phyloP scores from a whole-genome alignment of 129 eudicot genomes.

The Solidago caesia region DNA sequence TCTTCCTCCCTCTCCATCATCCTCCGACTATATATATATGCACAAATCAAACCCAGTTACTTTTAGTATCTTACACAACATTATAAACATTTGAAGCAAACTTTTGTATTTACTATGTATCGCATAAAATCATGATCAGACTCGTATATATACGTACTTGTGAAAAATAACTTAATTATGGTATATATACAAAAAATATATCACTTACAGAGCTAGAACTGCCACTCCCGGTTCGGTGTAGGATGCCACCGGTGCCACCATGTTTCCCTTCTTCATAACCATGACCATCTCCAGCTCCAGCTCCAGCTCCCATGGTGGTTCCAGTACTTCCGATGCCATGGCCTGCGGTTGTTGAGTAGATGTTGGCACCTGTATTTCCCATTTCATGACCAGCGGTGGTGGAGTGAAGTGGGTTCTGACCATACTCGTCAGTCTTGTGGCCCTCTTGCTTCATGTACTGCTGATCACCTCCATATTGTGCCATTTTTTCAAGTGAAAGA shows the following conservation, averaged over 20 bases:
- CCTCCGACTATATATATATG: not conserved
- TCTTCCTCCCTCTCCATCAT: conserved; percentile 3
- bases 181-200: no score
- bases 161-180: no score
- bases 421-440: conserved; percentile 9
- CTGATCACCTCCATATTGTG: conserved; percentile 30
- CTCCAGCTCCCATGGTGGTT: conserved; percentile 1
- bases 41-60: not conserved
- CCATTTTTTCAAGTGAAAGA: conserved; percentile 15
- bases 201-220: conserved; percentile 61
- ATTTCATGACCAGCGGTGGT: conserved; percentile 8
- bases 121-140: no score
- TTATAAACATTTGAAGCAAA: no score
- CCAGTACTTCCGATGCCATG: conserved; percentile 5
- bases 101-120: no score
- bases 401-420: conserved; percentile 31
- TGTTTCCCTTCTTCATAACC: conserved; percentile 30
- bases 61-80: no score
- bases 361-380: conserved; percentile 3
- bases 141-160: not conserved
- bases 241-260: conserved; percentile 31
- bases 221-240: conserved; percentile 57
- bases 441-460: conserved; percentile 23
- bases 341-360: not conserved
- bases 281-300: conserved; percentile 19